Evolutionary conservation across 768 basidiomycete genomes (phyloP).

Genomic region (Paxillus ammoniavirescens): DNA sequence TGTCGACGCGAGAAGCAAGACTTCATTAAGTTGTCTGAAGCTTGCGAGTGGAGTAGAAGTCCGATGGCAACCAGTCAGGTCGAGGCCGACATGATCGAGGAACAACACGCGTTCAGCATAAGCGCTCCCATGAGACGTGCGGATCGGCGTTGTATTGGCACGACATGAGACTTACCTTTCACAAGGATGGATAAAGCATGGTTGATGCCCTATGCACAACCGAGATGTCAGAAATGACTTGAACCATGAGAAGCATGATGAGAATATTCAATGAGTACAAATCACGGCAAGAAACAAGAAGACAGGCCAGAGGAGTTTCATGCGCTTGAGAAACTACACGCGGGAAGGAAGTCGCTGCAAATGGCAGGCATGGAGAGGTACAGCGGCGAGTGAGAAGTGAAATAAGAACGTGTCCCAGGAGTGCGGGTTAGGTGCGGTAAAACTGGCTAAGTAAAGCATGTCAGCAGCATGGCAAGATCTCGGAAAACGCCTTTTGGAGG

Average conservation of each 20-base stretch:
- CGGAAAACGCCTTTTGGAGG: slow-evolving; percentile 50
- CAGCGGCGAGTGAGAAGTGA: slow-evolving; percentile 46
- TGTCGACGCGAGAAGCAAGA: slow-evolving; percentile 67
- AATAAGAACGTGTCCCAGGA: slow-evolving; percentile 61
- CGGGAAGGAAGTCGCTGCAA: slow-evolving; percentile 46
- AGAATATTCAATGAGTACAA: slow-evolving; percentile 31
- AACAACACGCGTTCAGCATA: slow-evolving; percentile 59
- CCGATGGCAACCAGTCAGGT: slow-evolving; percentile 53
- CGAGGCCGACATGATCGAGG: slow-evolving; percentile 66
- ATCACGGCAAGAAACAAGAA: slow-evolving; percentile 23
- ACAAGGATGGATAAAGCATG: slow-evolving; percentile 17
- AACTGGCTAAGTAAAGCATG: slow-evolving; percentile 48
- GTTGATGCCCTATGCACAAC: slow-evolving; percentile 22
- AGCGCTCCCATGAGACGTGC: slow-evolving; percentile 43
- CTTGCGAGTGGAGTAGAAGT: slow-evolving; percentile 71
- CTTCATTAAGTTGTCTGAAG: slow-evolving; percentile 53
- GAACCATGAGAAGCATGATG: slow-evolving; percentile 27
- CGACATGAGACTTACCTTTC: slow-evolving; percentile 29
- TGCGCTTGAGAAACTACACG: slow-evolving; percentile 27
- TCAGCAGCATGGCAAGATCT: slow-evolving; percentile 54
- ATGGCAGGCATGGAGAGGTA: slow-evolving; percentile 56
- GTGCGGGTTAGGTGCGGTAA: slow-evolving; percentile 59
- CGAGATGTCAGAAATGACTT: slow-evolving; percentile 17
- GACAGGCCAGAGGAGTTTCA: slow-evolving; percentile 27
- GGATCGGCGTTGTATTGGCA: slow-evolving; percentile 31